Evolutionary conservation across 106 monocot genomes (phyloP), one percentile per base, ranked within the genome.

Genomic region (Phalaenopsis aphrodite): DNA sequence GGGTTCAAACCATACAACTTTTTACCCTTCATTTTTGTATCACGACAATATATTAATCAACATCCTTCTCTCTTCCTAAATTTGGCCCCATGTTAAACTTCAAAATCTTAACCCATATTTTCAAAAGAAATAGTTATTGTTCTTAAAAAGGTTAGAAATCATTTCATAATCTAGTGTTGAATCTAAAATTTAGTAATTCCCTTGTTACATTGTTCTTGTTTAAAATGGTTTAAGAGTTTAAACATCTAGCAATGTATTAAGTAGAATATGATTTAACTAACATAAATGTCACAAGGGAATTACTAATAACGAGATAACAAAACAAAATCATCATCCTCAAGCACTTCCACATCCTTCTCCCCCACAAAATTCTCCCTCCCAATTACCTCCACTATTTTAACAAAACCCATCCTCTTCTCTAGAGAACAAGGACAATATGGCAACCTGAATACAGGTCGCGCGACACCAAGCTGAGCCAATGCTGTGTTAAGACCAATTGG

Each of bases 301-400:
- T 41, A 10, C 78, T 84, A 87, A 75, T 89, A 93, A 12, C 89
- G 77, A 75, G 80, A 81, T 23, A 96, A 55, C 80, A 90, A 83
- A 24, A 88, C 74, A 79, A 93, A 94, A 3, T 96, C 96, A 23
- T 88, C 90, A 78, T 96, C 91, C 36, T 91, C 91, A 48, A 96
- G 88, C 82, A 94, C 83, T 61, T 69, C 81, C 41, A 94, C 88
- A 77, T 88, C 90, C 77, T 85, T 86, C 1, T 90, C 83, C 2
- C 93, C 94, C 0, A 96, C 80, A 75, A 96, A 96, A 82, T 92
- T 76, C 79, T 87, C 88, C 75, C 90, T 81, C 19, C 96, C 96
- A 43, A 94, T 88, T 7, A 78, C 72, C 72, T 92, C 79, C 75
- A 96, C 96, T 52, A 96, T 92, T 19, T 79, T 5, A 43, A 92